Percentiles rank a stretch among this genome's conserved stretches.
Evolutionary conservation across 148 eudicot genomes (phyloP).

Genomic region (Dysphania ambrosioides): DNA sequence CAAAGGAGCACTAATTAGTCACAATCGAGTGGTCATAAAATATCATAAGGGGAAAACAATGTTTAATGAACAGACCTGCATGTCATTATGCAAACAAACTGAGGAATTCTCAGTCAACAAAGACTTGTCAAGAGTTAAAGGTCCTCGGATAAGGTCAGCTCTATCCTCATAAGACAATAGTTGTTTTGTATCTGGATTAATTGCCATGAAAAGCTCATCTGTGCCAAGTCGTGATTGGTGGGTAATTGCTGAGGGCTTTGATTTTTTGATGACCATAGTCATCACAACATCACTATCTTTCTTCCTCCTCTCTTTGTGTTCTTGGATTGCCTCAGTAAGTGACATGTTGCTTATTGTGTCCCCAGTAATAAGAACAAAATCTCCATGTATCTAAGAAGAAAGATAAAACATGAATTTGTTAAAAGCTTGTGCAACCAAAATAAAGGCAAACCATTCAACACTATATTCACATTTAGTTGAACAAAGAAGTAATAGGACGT

Average conservation of each 20-base stretch:
- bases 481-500: background rate
- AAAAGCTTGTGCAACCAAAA: background rate
- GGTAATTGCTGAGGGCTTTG: constrained; percentile 72
- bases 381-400: constrained; percentile 73
- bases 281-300: constrained; percentile 86
- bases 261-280: constrained; percentile 85
- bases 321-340: constrained; percentile 67
- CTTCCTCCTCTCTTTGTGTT: constrained; percentile 87
- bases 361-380: constrained; percentile 82
- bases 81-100: constrained; percentile 72
- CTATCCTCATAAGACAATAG: constrained; percentile 82
- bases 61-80: constrained; percentile 52
- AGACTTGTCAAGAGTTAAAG: constrained; percentile 67
- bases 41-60: background rate
- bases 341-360: constrained; percentile 95
- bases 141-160: no score
- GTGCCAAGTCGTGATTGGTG: constrained; percentile 90
- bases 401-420: constrained; percentile 14
- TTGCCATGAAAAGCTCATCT: constrained; percentile 87
- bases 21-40: background rate
- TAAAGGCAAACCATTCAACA: background rate
- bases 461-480: no score
- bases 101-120: constrained; percentile 63
- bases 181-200: constrained; percentile 80
- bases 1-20: constrained; percentile 3